phyloP scores from a whole-genome alignment of 2,329 filamentous ascomycete genomes.

The Xylariales sp. region DNA sequence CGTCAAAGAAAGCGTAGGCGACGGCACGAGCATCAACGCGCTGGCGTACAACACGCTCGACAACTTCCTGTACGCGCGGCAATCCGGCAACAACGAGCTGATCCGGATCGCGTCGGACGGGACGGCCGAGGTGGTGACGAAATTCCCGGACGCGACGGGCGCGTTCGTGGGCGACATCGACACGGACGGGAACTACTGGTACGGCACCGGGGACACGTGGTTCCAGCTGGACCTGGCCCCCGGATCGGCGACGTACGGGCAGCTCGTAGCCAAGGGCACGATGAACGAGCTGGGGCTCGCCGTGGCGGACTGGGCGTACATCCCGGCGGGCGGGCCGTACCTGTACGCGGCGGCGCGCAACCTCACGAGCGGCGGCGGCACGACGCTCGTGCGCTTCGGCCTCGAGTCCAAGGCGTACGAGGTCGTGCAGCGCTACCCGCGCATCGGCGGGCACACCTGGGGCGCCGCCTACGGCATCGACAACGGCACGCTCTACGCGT shows the following conservation, averaged over 20 bases:
- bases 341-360: conserved; percentile 30
- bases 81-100: conserved; percentile 21
- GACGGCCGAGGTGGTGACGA: conserved; percentile 19
- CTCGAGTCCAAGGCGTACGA: conserved; percentile 32
- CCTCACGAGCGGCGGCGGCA: conserved; percentile 11
- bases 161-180: conserved; percentile 44
- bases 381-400: conserved; percentile 32
- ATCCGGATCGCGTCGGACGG: conserved; percentile 43
- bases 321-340: conserved; percentile 32
- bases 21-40: conserved; percentile 41
- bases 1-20: conserved; percentile 21
- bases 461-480: conserved; percentile 38
- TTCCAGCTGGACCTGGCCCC: conserved; percentile 35
- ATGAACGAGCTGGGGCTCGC: conserved; percentile 22
- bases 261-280: conserved; percentile 25
- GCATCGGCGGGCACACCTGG: conserved; percentile 28
- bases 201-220: conserved; percentile 24
- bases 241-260: conserved; percentile 34
- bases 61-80: conserved; percentile 42
- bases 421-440: conserved; percentile 23
- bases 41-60: conserved; percentile 44
- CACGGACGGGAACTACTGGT: conserved; percentile 36
- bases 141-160: conserved; percentile 1
- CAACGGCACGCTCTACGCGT: conserved; percentile 37
- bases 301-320: conserved; percentile 39